Evolutionary conservation across 345 rosid species (phyloP), one percentile per base, ranked within the genome.

Genomic region (Rhizophora mangle): DNA sequence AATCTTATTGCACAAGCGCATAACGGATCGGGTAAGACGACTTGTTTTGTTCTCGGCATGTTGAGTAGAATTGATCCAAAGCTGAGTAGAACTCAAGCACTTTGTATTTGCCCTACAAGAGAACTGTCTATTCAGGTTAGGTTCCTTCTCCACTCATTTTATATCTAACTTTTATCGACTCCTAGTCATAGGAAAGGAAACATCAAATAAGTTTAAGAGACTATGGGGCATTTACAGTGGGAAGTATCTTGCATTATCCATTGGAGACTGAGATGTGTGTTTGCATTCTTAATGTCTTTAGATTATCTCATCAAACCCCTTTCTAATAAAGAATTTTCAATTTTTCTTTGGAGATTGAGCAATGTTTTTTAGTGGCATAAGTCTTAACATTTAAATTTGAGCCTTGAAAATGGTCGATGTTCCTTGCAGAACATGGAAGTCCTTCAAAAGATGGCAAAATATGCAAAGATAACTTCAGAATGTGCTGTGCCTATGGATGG

Each of bases 41-140:
- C 99, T 22, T 95, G 99, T 75, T 95, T 95, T 62, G 96, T 91
- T 46, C 94, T 95, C 24, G 99, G 99, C 31, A 95, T 95, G 98
- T 53, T 95, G 68, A 88, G 91, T 64, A 96, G 98, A 15, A 89
- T 92, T 34, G 90, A 92, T 76, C 87, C 91, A 0, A 78, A 67
- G 1, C 10, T 82, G 26, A 71, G 39, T 20, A 80, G 84, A 65
- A 90, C 99, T 34, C 99, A 95, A 68, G 99, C 99, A 0, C 89
- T 95, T 51, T 95, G 99, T 73, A 88, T 95, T 52, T 95, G 99
- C 61, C 99, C 99, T 68, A 95, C 99, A 8, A 76, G 99, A 70
- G 99, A 95, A 52, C 76, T 95, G 79, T 86, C 99, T 8, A 88
- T 85, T 73, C 99, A 95, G 97, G 99, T 94, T 67, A 30, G 63